Conservation (phyloP, 108 stramenopile species). For the Skeletonema marinoi region DNA sequence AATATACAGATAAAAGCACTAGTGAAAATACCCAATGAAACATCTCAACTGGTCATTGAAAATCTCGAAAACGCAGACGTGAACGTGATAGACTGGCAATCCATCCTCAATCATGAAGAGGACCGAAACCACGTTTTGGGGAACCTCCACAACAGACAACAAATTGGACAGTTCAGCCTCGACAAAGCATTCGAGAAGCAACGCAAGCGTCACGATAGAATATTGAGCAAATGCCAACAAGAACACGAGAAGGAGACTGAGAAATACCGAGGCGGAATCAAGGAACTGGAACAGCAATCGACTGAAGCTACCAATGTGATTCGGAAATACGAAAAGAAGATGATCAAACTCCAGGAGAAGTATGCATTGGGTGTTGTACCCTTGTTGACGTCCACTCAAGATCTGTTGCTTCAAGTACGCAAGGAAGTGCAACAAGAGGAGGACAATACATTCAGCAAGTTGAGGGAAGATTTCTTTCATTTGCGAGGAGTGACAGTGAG, state of each 20-base stretch:
- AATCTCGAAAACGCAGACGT: conserved; percentile 25
- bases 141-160: conserved; percentile 44
- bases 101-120: conserved; percentile 21
- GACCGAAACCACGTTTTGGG: conserved; percentile 39
- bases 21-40: conserved; percentile 21
- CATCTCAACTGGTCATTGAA: conserved; percentile 23
- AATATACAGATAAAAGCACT: not conserved
- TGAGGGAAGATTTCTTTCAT: conserved; percentile 13
- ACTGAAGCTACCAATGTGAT: conserved; percentile 9
- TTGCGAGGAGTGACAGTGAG: conserved; percentile 10
- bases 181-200: conserved; percentile 36
- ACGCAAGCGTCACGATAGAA: conserved; percentile 13
- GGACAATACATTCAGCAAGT: not conserved
- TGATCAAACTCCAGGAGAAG: conserved; percentile 29
- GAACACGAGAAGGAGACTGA: conserved; percentile 18
- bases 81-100: conserved; percentile 42
- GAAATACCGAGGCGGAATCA: conserved; percentile 15
- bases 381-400: conserved; percentile 13
- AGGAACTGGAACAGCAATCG: conserved; percentile 27
- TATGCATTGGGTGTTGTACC: conserved; percentile 14
- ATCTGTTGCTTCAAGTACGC: conserved; percentile 4
- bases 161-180: conserved; percentile 47
- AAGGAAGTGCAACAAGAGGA: conserved; percentile 12
- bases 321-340: conserved; percentile 41
- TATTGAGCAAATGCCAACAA: conserved; percentile 27